Percentiles rank a stretch among this genome's conserved stretches.
Evolutionary conservation across 2,329 filamentous ascomycete genomes (phyloP).

Genomic region (Fusarium austroafricanum): DNA sequence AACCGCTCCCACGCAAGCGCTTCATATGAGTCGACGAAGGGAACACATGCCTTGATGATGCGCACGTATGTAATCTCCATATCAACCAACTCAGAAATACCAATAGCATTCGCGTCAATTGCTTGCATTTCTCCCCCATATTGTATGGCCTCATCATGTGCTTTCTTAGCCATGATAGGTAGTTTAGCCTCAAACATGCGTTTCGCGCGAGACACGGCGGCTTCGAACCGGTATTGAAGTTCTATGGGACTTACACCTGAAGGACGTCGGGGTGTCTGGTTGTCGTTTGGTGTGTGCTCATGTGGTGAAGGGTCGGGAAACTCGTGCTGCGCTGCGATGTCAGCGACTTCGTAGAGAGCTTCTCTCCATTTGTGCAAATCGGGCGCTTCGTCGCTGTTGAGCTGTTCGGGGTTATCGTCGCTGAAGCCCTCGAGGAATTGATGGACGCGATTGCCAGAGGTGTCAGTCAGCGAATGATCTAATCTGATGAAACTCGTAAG

Average conservation of each 20-base stretch:
- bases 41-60: slow-evolving; percentile 10
- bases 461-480: background rate
- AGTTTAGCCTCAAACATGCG: slow-evolving; percentile 4
- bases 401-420: background rate
- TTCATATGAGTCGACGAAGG: background rate
- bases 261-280: background rate
- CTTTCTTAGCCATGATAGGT: slow-evolving; percentile 14
- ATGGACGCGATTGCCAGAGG: background rate
- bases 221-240: slow-evolving; percentile 5
- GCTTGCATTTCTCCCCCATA: background rate
- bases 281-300: background rate
- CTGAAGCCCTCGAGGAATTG: slow-evolving; percentile 12
- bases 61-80: slow-evolving; percentile 12
- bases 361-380: slow-evolving; percentile 5
- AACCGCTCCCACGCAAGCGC: slow-evolving; percentile 4
- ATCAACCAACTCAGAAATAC: background rate
- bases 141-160: slow-evolving; percentile 14
- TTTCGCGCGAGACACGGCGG: slow-evolving; percentile 1
- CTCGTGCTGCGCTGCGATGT: background rate
- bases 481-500: background rate
- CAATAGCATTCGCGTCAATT: background rate
- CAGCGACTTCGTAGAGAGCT: slow-evolving; percentile 10
- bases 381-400: background rate
- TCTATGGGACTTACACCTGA: background rate
- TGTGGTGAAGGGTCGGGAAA: background rate